Percentiles rank a stretch among this genome's conserved stretches.
phyloP scores from a whole-genome alignment of 2,329 filamentous ascomycete genomes.

The Scedosporium apiospermum region DNA sequence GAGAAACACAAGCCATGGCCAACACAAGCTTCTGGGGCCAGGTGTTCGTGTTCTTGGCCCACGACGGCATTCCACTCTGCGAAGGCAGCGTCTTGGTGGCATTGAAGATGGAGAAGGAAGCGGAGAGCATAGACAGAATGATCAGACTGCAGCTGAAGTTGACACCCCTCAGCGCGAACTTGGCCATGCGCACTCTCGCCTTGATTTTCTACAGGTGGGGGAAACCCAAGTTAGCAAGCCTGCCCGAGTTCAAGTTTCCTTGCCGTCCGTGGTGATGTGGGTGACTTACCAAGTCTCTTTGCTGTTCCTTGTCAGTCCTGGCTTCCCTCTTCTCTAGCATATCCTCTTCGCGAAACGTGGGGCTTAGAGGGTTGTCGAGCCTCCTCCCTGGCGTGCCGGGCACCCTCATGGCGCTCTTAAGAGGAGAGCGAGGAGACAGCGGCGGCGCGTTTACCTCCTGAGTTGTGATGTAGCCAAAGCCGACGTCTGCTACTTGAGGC shows the following conservation, averaged over 20 bases:
- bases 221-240: background rate
- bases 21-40: constrained; percentile 90
- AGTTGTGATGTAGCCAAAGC: constrained; percentile 79
- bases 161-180: constrained; percentile 87
- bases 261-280: background rate
- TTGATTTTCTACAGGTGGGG: constrained; percentile 66
- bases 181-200: constrained; percentile 81
- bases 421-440: constrained; percentile 63
- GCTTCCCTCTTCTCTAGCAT: constrained; percentile 76
- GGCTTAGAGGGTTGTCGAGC: constrained; percentile 71
- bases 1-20: constrained; percentile 67
- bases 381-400: constrained; percentile 71
- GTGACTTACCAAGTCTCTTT: constrained; percentile 69
- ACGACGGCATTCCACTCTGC: constrained; percentile 74
- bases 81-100: constrained; percentile 65
- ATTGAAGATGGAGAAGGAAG: constrained; percentile 90
- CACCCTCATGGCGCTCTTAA: constrained; percentile 84
- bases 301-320: constrained; percentile 77
- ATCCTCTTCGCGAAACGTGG: constrained; percentile 84
- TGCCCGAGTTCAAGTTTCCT: no score
- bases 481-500: constrained; percentile 73
- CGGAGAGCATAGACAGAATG: constrained; percentile 78
- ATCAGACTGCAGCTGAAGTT: constrained; percentile 97
- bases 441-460: constrained; percentile 50
- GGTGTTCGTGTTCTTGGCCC: constrained; percentile 67